A percentile compares a stretch with the other conserved stretches of the same genome.
Evolutionary conservation across 768 basidiomycete genomes (phyloP).

Genomic region (Sporobolomyces phaffii): DNA sequence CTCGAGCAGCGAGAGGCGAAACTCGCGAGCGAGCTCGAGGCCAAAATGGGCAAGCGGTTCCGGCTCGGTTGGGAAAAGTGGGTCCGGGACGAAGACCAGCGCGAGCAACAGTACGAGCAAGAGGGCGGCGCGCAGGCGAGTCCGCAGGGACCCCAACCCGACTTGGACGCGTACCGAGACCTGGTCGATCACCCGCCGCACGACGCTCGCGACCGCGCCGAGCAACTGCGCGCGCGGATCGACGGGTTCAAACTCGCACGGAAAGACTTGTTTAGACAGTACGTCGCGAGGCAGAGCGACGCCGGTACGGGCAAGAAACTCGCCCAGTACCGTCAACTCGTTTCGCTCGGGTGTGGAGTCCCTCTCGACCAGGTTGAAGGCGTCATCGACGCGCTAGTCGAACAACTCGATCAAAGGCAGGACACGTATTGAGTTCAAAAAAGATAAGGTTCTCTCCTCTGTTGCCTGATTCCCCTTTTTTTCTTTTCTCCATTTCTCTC

Average conservation of each 20-base stretch:
- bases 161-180: slow-evolving; percentile 34
- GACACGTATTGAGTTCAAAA: slow-evolving; percentile 4
- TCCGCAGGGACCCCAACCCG: slow-evolving; percentile 14
- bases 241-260: slow-evolving; percentile 62
- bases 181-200: slow-evolving; percentile 51
- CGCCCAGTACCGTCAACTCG: slow-evolving; percentile 78
- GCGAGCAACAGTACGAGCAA: slow-evolving; percentile 56
- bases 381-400: slow-evolving; percentile 73
- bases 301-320: slow-evolving; percentile 84
- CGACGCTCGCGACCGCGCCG: slow-evolving; percentile 55
- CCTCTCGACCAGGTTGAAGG: slow-evolving; percentile 82
- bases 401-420: slow-evolving; percentile 48
- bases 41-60: slow-evolving; percentile 75
- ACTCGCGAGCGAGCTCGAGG: slow-evolving; percentile 61
- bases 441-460: neutral
- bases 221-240: slow-evolving; percentile 59
- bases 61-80: slow-evolving; percentile 88
- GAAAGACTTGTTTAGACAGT: slow-evolving; percentile 62
- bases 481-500: neutral
- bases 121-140: neutral
- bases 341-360: slow-evolving; percentile 84
- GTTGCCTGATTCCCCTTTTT: neutral
- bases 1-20: slow-evolving; percentile 58
- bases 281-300: slow-evolving; percentile 61
- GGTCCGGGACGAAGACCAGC: slow-evolving; percentile 72